Evolutionary conservation across 106 monocot genomes (phyloP).

Genomic region (Acorus calamus): DNA sequence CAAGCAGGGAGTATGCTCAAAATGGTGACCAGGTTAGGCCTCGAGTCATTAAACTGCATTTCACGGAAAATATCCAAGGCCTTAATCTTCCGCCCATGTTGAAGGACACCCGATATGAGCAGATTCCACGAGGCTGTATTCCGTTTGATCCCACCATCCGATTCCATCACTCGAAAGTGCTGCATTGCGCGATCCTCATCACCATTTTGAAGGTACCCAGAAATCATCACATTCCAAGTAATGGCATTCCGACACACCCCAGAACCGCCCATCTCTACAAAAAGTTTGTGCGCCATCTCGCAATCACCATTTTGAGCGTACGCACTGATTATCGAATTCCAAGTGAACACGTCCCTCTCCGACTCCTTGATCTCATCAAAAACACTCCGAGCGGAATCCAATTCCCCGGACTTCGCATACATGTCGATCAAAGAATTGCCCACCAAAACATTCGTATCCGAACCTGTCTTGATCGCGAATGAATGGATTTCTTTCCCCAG

Average conservation of each 20-base stretch:
- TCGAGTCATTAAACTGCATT: slow-evolving; percentile 45
- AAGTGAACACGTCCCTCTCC: slow-evolving; percentile 71
- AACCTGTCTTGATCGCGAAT: slow-evolving; percentile 40
- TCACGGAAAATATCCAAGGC: slow-evolving; percentile 57
- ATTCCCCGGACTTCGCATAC: slow-evolving; percentile 70
- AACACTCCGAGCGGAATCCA: slow-evolving; percentile 50
- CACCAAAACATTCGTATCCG: slow-evolving; percentile 26
- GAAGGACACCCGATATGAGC: slow-evolving; percentile 59
- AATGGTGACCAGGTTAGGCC: slow-evolving; percentile 57
- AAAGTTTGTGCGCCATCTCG: slow-evolving; percentile 68
- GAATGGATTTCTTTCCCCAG: slow-evolving; percentile 62
- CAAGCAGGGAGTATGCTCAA: slow-evolving; percentile 69
- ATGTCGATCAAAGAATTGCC: slow-evolving; percentile 67
- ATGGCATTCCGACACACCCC: slow-evolving; percentile 58
- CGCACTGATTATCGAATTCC: slow-evolving; percentile 89
- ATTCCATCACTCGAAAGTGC: slow-evolving; percentile 76
- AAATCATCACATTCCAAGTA: slow-evolving; percentile 90
- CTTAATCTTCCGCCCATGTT: slow-evolving; percentile 39
- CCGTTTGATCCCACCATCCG: slow-evolving; percentile 28
- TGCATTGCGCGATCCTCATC: slow-evolving; percentile 78
- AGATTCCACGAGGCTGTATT: slow-evolving; percentile 83
- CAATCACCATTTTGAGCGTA: slow-evolving; percentile 66
- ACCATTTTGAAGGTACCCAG: slow-evolving; percentile 69
- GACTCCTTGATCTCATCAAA: slow-evolving; percentile 24
- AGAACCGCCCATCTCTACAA: slow-evolving; percentile 56